These are phyloP conservation scores for Bauhinia variegata DNA, from an alignment of 306 rosid species.

Conservation along the genomic window DNA sequence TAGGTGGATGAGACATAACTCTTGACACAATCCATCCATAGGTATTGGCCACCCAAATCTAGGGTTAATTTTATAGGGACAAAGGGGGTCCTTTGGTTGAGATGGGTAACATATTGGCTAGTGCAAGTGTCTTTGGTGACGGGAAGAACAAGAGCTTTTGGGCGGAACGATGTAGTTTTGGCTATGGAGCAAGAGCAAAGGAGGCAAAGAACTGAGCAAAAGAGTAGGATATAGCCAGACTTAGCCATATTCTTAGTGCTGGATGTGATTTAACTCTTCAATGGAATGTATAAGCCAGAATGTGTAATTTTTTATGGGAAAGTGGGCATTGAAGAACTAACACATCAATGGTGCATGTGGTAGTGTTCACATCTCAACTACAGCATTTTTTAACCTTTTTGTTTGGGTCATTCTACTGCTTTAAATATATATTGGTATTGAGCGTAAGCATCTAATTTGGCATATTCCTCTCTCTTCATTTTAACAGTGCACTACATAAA, in stretches of 20 bases:
- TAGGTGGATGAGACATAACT: constrained; percentile 43
- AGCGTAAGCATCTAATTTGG: no score
- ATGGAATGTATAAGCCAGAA: no score
- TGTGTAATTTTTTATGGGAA: no score
- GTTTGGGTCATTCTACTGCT: no score
- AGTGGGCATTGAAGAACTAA: no score
- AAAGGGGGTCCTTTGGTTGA: constrained; percentile 47
- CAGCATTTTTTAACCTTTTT: no score
- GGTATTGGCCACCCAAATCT: constrained; percentile 43
- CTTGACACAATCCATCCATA: constrained; percentile 42
- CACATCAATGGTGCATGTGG: no score
- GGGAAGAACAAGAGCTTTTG: constrained; percentile 43
- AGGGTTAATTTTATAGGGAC: constrained; percentile 48
- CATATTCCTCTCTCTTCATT: no score
- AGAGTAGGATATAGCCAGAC: neutral
- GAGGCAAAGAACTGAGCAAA: constrained; percentile 4
- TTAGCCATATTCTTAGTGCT: constrained; percentile 28
- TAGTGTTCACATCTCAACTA: no score
- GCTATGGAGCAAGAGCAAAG: constrained; percentile 28
- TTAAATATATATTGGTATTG: no score
- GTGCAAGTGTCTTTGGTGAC: constrained; percentile 38
- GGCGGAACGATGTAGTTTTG: constrained; percentile 34
- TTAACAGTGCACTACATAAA: no score
- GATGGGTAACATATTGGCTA: constrained; percentile 33
- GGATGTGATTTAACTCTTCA: no score